Evolutionary conservation across 2,329 filamentous ascomycete species (phyloP).

Genomic region (Pestalotiopsis sp.): DNA sequence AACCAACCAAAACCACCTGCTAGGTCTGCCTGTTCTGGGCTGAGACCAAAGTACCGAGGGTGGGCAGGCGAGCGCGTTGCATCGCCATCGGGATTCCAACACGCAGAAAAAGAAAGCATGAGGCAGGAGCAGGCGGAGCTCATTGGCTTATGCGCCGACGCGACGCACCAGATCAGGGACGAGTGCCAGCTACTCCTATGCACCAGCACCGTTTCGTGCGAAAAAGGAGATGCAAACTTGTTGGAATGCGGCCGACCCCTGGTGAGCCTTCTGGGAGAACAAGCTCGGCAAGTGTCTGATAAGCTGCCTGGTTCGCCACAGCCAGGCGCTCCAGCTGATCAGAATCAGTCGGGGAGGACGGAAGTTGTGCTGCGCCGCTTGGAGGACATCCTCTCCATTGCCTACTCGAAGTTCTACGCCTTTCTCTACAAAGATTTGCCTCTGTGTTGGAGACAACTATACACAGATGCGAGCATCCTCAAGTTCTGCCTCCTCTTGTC

Average conservation of each 20-base stretch:
- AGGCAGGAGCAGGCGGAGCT: not conserved
- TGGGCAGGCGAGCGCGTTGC: no score
- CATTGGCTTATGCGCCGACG: constrained; percentile 3
- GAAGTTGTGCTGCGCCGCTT: constrained; percentile 39
- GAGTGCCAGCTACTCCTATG: constrained; percentile 6
- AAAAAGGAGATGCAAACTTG: not conserved
- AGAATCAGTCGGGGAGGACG: not conserved
- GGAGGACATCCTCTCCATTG: constrained; percentile 57
- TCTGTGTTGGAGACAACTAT: constrained; percentile 67
- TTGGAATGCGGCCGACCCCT: constrained; percentile 10
- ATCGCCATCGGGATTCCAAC: no score
- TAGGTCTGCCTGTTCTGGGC: no score
- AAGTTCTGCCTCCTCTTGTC: constrained; percentile 47
- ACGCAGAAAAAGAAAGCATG: not conserved
- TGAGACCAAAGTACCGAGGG: no score
- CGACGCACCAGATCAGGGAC: constrained; percentile 6
- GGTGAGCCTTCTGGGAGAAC: constrained; percentile 10
- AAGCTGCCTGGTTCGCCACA: not conserved
- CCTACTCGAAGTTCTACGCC: constrained; percentile 68
- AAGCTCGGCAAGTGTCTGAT: constrained; percentile 3
- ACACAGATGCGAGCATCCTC: constrained; percentile 69
- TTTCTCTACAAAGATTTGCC: constrained; percentile 69
- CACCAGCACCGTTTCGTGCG: not conserved
- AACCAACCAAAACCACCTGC: no score
- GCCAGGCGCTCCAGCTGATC: not conserved